These are phyloP conservation scores for Mortierella sp. DNA, from an alignment of 371 early-diverging fungal species.

Conservation along the genomic window DNA sequence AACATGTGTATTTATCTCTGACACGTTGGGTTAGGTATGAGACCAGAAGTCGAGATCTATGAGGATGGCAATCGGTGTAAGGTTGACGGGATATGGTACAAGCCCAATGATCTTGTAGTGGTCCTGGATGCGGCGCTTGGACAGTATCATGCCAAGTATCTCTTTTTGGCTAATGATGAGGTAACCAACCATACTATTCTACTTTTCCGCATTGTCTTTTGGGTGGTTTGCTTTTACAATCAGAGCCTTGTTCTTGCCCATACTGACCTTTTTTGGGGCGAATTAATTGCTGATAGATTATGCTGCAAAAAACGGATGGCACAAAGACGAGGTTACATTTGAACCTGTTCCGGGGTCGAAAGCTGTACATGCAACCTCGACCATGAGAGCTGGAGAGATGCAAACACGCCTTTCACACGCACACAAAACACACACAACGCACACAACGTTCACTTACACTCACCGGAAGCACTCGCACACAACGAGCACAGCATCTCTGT, in stretches of 20 bases:
- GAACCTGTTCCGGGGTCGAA: constrained; percentile 30
- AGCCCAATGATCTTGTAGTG: constrained; percentile 32
- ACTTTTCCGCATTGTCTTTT: not conserved
- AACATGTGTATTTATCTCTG: not conserved
- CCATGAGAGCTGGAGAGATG: not conserved
- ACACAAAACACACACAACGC: too few species aligned
- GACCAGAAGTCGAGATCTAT: constrained; percentile 35
- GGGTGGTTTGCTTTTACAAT: too few species aligned
- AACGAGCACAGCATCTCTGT: too few species aligned
- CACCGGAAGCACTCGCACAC: too few species aligned
- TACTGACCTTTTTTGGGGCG: not conserved
- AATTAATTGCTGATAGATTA: constrained; percentile 15
- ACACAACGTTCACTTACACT: too few species aligned
- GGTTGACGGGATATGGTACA: constrained; percentile 43
- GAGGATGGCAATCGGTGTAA: constrained; percentile 38
- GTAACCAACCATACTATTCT: not conserved
- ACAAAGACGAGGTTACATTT: constrained; percentile 35
- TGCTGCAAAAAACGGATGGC: constrained; percentile 40
- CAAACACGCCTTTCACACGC: not conserved
- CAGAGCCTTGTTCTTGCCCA: not conserved
- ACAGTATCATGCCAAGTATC: constrained; percentile 39
- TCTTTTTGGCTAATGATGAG: constrained; percentile 31
- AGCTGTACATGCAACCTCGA: constrained; percentile 48
- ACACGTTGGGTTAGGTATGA: not conserved
- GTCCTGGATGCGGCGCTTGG: constrained; percentile 36